A percentile compares a stretch with the other conserved stretches of the same genome.
These are phyloP conservation scores for Trametes maxima DNA, from an alignment of 768 basidiomycete species.

Conservation along the genomic window DNA sequence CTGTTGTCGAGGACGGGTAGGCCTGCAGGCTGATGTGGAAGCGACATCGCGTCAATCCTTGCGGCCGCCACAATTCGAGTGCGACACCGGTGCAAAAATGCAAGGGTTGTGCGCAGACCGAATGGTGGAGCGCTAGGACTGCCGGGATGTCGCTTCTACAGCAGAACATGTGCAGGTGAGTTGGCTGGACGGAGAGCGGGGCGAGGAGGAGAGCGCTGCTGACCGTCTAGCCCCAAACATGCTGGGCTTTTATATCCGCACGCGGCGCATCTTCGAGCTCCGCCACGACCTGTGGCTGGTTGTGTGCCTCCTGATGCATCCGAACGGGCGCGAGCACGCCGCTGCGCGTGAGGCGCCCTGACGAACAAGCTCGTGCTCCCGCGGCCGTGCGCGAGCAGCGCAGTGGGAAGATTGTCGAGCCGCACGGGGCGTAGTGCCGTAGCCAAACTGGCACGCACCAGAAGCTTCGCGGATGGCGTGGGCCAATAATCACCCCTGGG, in stretches of 20 bases:
- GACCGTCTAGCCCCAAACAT: not conserved
- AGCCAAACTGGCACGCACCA: not conserved
- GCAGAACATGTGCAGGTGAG: conserved; percentile 4
- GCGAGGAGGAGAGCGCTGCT: not conserved
- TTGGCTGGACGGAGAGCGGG: not conserved
- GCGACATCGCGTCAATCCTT: conserved; percentile 19
- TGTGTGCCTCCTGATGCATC: not conserved
- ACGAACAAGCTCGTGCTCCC: conserved; percentile 9
- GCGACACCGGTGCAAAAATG: conserved; percentile 9
- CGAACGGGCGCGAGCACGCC: not conserved
- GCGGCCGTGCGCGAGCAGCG: not conserved
- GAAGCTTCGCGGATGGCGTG: conserved; percentile 8
- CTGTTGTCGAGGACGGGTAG: not conserved
- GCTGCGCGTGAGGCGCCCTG: not conserved
- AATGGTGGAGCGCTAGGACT: conserved; percentile 15
- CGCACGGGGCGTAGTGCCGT: not conserved
- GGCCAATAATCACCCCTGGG: not conserved
- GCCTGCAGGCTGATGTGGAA: conserved; percentile 4
- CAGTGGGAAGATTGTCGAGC: conserved; percentile 2
- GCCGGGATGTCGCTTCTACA: conserved; percentile 8
- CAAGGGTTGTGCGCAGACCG: conserved; percentile 8
- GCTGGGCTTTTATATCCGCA: not conserved
- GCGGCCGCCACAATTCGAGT: conserved; percentile 23
- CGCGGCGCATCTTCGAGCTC: conserved; percentile 1
- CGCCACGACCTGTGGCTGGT: not conserved